Evolutionary conservation across 2,329 filamentous ascomycete genomes (phyloP), one percentile per base, ranked within the genome.

Genomic region (Amauroascus verrucosus): DNA sequence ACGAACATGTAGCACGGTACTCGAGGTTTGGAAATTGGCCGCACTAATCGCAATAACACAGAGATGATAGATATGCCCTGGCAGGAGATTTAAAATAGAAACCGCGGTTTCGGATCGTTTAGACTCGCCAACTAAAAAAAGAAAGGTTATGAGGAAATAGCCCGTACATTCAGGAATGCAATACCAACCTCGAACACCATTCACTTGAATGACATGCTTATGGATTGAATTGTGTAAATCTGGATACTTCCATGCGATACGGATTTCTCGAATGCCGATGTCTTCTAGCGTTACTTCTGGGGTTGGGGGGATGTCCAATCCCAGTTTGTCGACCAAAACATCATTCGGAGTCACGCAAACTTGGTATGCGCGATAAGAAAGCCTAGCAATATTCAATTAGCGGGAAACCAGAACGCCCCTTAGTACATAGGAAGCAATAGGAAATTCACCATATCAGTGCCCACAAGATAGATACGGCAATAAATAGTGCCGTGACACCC

Each of bases 11-110:
- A 97, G 83, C 35, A 94, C 82, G 4, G 82, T 78, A 67, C 93
- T 96, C 35, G 88, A 86, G 0, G 90, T 88, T 65, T 95, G 88
- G 63, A 97, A 97, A 68, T 93, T 94, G 61, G 90, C 88, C 28
- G 85, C 81, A 47, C 91, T 95, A 51, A 96, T 85, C 37, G 91
- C 88, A 60, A 96, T 86, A 51, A 97, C 88, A 56, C 91, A 85
- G 26, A 98, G 84, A 59, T 95, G 94, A 71, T 97, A 97, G 63
- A 90, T 94, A 63, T 87, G 86, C 59, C 85, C 83, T 0, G 93
- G 89, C 62, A 85, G 84, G 6, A 98, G 76, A 37, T 90, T 88
- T 30, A 86, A 89, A 53, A 98, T 89, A 44, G 87, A 90, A 51
- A 96, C 89, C n/a, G 88, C 86, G 0, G 85, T 88, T 67, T 95